Evolutionary conservation across 805 yeast species (phyloP).

Genomic region (Starmerella scarabaei): DNA sequence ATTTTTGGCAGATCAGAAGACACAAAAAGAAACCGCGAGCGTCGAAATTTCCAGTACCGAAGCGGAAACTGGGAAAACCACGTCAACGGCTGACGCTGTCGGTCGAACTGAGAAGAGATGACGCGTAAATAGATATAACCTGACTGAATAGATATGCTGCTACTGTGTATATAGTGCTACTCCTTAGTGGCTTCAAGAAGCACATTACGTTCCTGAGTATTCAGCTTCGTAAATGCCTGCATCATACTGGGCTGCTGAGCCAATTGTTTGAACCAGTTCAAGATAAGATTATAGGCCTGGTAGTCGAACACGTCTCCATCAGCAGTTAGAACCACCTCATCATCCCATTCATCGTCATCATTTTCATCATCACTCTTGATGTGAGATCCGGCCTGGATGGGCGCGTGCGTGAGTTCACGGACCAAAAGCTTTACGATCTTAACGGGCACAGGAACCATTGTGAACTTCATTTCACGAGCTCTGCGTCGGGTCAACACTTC

Average conservation of each 20-base stretch:
- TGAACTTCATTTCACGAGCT: slow-evolving; percentile 50
- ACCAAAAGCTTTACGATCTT: slow-evolving; percentile 63
- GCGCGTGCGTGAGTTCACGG: slow-evolving; percentile 51
- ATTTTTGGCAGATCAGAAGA: slow-evolving; percentile 1
- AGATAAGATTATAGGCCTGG: slow-evolving; percentile 19
- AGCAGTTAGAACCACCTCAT: slow-evolving; percentile 21
- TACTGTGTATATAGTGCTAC: no score
- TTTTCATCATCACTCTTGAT: slow-evolving; percentile 18
- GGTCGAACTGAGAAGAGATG: not conserved
- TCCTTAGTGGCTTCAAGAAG: slow-evolving; percentile 6
- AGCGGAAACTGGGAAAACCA: not conserved
- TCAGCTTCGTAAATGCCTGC: slow-evolving; percentile 17
- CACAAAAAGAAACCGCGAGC: not conserved
- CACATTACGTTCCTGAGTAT: slow-evolving; percentile 12
- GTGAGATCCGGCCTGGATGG: slow-evolving; percentile 21
- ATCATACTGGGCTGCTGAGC: slow-evolving; percentile 10
- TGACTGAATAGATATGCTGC: no score
- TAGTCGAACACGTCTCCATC: slow-evolving; percentile 21
- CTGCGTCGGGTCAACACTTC: slow-evolving; percentile 72
- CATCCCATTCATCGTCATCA: slow-evolving; percentile 33
- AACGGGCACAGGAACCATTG: slow-evolving; percentile 51
- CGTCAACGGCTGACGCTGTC: no score
- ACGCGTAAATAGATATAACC: not conserved
- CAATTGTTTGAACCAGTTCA: slow-evolving; percentile 23
- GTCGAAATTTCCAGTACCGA: not conserved